These are phyloP conservation scores for Neurospora cerealis DNA, from an alignment of 495 filamentous ascomycete species.

Conservation along the genomic window DNA sequence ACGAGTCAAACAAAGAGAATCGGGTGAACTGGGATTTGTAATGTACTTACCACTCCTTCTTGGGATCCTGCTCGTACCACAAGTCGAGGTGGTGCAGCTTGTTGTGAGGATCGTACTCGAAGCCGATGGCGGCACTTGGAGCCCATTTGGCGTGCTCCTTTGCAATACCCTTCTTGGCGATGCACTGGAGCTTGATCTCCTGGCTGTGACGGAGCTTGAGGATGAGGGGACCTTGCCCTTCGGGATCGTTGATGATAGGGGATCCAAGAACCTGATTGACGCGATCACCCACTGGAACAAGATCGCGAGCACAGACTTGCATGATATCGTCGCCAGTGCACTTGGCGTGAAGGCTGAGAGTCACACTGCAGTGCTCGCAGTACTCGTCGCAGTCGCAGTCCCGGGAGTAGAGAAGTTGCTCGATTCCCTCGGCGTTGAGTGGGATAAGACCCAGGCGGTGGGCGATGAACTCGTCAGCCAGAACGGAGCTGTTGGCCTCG, in stretches of 20 bases:
- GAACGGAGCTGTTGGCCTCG: conserved; percentile 82
- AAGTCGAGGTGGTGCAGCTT: conserved; percentile 79
- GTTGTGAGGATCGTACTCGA: conserved; percentile 97
- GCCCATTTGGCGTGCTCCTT: conserved; percentile 99
- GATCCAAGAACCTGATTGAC: conserved; percentile 52
- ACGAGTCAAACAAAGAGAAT: neutral
- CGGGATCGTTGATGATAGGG: conserved; percentile 80
- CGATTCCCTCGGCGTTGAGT: conserved; percentile 72
- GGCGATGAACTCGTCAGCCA: conserved; percentile 90
- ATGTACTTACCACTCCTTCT: conserved; percentile 73
- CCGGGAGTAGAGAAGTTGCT: conserved; percentile 75
- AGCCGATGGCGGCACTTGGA: conserved; percentile 81
- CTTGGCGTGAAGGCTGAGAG: conserved; percentile 67
- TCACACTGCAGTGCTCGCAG: conserved; percentile 84
- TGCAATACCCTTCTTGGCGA: conserved; percentile 96
- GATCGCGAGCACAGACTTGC: conserved; percentile 81
- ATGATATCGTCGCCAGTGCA: conserved; percentile 77
- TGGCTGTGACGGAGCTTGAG: conserved; percentile 82
- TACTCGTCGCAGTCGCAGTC: conserved; percentile 94
- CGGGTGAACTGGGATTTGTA: neutral
- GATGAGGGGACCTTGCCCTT: conserved; percentile 70
- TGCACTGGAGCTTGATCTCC: conserved; percentile 77
- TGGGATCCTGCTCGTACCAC: conserved; percentile 85
- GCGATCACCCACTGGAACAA: conserved; percentile 61
- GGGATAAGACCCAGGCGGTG: conserved; percentile 91